Percentiles rank a stretch among this genome's conserved stretches.
phyloP scores from a whole-genome alignment of 2,329 filamentous ascomycete genomes.

The Sporothrix protearum region DNA sequence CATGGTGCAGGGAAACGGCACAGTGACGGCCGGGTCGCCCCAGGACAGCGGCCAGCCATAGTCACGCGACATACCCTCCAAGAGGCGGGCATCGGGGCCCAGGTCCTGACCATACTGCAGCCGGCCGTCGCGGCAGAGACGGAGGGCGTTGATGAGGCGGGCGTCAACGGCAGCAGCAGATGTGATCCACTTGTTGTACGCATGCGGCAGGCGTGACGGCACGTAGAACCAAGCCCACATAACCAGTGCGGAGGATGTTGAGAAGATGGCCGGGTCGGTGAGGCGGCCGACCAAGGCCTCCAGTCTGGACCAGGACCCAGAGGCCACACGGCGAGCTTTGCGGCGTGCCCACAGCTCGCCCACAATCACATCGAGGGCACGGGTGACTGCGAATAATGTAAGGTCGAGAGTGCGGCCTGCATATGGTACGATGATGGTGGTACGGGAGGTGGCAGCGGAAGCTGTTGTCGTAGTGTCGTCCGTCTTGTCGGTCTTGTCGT shows the following conservation, averaged over 20 bases:
- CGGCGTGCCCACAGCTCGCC: slow-evolving; percentile 61
- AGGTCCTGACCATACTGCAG: slow-evolving; percentile 72
- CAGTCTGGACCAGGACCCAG: slow-evolving; percentile 46
- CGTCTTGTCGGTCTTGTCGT: neutral
- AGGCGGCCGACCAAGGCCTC: slow-evolving; percentile 44
- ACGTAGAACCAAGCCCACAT: slow-evolving; percentile 90
- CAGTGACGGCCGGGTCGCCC: slow-evolving; percentile 65
- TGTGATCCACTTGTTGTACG: slow-evolving; percentile 79
- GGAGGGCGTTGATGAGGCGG: slow-evolving; percentile 70
- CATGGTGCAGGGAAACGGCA: slow-evolving; percentile 77
- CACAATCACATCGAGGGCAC: slow-evolving; percentile 68
- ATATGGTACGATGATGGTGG: slow-evolving; percentile 29
- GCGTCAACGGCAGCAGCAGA: slow-evolving; percentile 70
- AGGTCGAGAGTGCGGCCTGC: slow-evolving; percentile 77
- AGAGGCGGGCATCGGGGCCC: slow-evolving; percentile 59
- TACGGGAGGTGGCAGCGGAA: neutral
- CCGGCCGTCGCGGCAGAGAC: slow-evolving; percentile 58
- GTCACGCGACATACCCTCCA: slow-evolving; percentile 69
- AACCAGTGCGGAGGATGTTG: slow-evolving; percentile 66
- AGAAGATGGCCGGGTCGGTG: slow-evolving; percentile 69
- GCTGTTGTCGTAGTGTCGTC: neutral
- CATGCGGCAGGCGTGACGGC: slow-evolving; percentile 64
- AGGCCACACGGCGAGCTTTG: slow-evolving; percentile 43
- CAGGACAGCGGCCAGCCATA: slow-evolving; percentile 64
- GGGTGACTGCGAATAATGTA: slow-evolving; percentile 70